phyloP scores from a whole-genome alignment of 768 basidiomycete species.

The Termitomyces sp. region DNA sequence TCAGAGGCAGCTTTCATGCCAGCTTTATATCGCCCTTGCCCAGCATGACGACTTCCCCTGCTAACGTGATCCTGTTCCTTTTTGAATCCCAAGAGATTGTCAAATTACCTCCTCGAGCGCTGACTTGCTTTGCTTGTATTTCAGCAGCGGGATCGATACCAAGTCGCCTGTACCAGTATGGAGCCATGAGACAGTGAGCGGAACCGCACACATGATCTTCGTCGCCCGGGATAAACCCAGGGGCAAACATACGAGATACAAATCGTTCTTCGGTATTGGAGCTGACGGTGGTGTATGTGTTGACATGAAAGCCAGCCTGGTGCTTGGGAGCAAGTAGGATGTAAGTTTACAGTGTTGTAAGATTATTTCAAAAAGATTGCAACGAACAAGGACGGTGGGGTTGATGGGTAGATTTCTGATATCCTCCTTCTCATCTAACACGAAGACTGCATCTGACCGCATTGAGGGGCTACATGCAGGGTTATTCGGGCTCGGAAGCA shows the following conservation, averaged over 20 bases:
- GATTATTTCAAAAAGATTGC: not conserved
- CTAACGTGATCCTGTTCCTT: slow-evolving; percentile 25
- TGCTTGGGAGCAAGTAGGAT: slow-evolving; percentile 14
- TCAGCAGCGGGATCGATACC: slow-evolving; percentile 21
- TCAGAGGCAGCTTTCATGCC: not conserved
- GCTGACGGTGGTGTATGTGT: slow-evolving; percentile 34
- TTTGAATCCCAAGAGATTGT: slow-evolving; percentile 32
- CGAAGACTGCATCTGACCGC: slow-evolving; percentile 31
- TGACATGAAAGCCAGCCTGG: slow-evolving; percentile 26
- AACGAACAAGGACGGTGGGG: slow-evolving; percentile 3
- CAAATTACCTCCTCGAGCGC: slow-evolving; percentile 36
- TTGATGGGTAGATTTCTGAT: slow-evolving; percentile 9
- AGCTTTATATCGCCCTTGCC: slow-evolving; percentile 22
- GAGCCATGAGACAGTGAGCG: slow-evolving; percentile 37
- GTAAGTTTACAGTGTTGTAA: not conserved
- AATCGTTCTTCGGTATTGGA: slow-evolving; percentile 30
- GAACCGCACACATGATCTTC: slow-evolving; percentile 35
- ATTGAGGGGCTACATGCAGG: not conserved
- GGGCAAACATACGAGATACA: slow-evolving; percentile 48
- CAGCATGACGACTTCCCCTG: slow-evolving; percentile 30
- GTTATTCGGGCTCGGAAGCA: not conserved
- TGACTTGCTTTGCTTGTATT: slow-evolving; percentile 46
- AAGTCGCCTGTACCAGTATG: slow-evolving; percentile 40
- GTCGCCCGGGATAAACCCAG: slow-evolving; percentile 17
- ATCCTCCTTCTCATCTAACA: slow-evolving; percentile 29